These are phyloP conservation scores for Hortiboletus rubellus DNA, from an alignment of 1,284 basidiomycete species.

Conservation along the genomic window DNA sequence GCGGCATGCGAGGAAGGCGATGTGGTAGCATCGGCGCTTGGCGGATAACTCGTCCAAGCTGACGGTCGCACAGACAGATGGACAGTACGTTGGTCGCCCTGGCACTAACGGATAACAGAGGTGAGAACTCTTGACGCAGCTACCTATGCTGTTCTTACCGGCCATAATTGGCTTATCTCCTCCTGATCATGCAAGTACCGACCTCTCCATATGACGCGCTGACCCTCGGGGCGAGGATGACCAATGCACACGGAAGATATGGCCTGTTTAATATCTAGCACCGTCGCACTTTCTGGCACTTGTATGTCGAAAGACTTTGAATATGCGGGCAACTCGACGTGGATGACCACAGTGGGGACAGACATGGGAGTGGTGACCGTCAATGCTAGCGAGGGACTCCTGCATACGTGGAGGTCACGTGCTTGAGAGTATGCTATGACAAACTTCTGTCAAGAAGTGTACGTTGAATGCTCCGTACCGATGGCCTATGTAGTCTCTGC, in stretches of 20 bases:
- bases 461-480: slow-evolving; percentile 60
- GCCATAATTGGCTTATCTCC: slow-evolving; percentile 66
- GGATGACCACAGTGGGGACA: slow-evolving; percentile 51
- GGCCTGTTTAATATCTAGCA: slow-evolving; percentile 66
- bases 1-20: slow-evolving; percentile 4
- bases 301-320: slow-evolving; percentile 62
- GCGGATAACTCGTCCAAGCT: slow-evolving; percentile 61
- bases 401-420: slow-evolving; percentile 37
- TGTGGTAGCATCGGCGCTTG: slow-evolving; percentile 29
- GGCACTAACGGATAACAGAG: slow-evolving; percentile 42
- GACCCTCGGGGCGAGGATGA: slow-evolving; percentile 63
- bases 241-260: slow-evolving; percentile 63
- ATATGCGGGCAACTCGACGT: slow-evolving; percentile 73
- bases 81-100: slow-evolving; percentile 58
- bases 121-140: slow-evolving; percentile 9
- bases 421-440: not conserved
- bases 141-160: slow-evolving; percentile 43
- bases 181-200: slow-evolving; percentile 65
- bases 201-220: slow-evolving; percentile 74
- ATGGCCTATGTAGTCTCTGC: slow-evolving; percentile 67
- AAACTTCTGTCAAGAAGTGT: slow-evolving; percentile 13
- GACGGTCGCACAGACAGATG: slow-evolving; percentile 77
- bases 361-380: slow-evolving; percentile 28
- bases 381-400: not conserved
- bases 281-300: slow-evolving; percentile 48